phyloP scores from a whole-genome alignment of 805 yeast genomes.

The Pichia scutulata region DNA sequence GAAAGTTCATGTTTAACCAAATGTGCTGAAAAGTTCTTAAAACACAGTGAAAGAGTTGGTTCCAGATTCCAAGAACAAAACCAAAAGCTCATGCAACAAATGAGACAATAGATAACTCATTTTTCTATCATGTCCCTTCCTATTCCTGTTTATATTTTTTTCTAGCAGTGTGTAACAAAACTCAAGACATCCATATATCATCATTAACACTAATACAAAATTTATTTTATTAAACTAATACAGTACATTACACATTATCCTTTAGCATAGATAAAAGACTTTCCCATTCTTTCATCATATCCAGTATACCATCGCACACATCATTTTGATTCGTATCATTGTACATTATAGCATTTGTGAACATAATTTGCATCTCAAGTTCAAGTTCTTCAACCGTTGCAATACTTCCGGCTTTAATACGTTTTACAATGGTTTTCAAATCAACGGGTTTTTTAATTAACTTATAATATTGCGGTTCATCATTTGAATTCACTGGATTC shows the following conservation, averaged over 20 bases:
- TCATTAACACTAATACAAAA: neutral
- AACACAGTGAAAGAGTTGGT: constrained; percentile 97
- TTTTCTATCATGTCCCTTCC: neutral
- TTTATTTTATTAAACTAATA: neutral
- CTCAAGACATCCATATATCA: neutral
- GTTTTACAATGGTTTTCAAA: constrained; percentile 51
- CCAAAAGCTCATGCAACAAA: constrained; percentile 61
- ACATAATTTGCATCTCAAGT: constrained; percentile 65
- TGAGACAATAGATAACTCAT: constrained; percentile 18
- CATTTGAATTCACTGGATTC: constrained; percentile 57
- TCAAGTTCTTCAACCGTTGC: constrained; percentile 46
- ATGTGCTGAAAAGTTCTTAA: constrained; percentile 96
- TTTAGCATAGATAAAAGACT: constrained; percentile 49
- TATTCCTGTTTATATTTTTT: neutral
- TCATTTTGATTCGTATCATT: constrained; percentile 54
- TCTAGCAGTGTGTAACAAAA: too few species aligned
- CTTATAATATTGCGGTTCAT: constrained; percentile 62
- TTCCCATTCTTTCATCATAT: constrained; percentile 63
- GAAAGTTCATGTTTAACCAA: constrained; percentile 81
- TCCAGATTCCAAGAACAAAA: constrained; percentile 98
- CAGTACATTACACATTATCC: constrained; percentile 28
- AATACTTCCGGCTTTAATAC: constrained; percentile 52
- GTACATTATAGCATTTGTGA: constrained; percentile 79
- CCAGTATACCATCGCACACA: constrained; percentile 52
- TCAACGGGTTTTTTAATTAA: constrained; percentile 61